Percentiles rank a stretch among this genome's conserved stretches.
Evolutionary conservation across 2,329 filamentous ascomycete genomes (phyloP).

Genomic region (Myotisia sp.): DNA sequence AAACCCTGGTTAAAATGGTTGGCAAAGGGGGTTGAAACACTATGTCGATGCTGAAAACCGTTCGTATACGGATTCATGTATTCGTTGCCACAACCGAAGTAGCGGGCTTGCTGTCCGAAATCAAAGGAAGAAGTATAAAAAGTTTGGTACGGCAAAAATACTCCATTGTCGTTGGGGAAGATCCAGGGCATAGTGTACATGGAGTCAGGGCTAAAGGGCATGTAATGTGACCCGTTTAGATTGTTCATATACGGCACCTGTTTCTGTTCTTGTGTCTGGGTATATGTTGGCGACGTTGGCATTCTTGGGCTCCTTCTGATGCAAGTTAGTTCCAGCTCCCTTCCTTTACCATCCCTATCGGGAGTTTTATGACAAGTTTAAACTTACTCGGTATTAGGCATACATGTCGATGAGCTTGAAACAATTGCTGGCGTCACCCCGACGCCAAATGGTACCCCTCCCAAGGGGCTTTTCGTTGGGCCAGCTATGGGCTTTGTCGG

Average conservation of each 20-base stretch:
- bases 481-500: conserved; percentile 30
- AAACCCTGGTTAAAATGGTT: conserved; percentile 8
- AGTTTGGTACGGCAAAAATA: conserved; percentile 18
- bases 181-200: conserved; percentile 11
- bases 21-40: conserved; percentile 7
- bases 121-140: conserved; percentile 20
- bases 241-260: conserved; percentile 8
- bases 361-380: no score
- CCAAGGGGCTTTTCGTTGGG: conserved; percentile 26
- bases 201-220: conserved; percentile 9
- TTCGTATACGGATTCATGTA: conserved; percentile 12
- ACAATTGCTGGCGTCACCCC: conserved; percentile 15
- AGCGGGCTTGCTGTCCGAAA: conserved; percentile 17
- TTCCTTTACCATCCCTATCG: no score
- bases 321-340: background rate
- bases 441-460: conserved; percentile 17
- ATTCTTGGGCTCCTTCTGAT: conserved; percentile 7
- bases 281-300: conserved; percentile 9
- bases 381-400: conserved; percentile 26
- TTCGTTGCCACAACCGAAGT: conserved; percentile 5
- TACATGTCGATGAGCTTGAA: conserved; percentile 20
- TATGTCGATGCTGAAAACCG: conserved; percentile 5
- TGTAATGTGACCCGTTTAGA: no score
- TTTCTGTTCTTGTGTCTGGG: conserved; percentile 10
- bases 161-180: conserved; percentile 9